Evolutionary conservation across 2,329 filamentous ascomycete genomes (phyloP).

Genomic region (Phyllosticta citribraziliensis): DNA sequence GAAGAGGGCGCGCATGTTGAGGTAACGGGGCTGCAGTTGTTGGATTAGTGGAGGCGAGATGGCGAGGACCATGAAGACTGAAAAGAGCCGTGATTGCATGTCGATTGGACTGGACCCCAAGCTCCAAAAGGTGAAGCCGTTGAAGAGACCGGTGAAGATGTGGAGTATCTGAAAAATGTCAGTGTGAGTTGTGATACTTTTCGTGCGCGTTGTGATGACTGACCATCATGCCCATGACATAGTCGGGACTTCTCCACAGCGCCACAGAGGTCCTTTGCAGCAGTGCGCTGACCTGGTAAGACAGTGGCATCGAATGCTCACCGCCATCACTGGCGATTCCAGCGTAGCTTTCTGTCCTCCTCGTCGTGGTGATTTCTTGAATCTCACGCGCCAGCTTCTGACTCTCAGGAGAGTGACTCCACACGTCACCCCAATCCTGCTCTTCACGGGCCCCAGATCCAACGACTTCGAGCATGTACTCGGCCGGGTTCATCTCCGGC

Average conservation of each 20-base stretch:
- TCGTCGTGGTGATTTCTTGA: conserved; percentile 28
- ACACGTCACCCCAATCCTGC: conserved; percentile 37
- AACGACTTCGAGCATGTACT: conserved; percentile 41
- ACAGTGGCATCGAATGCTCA: conserved; percentile 35
- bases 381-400: conserved; percentile 30
- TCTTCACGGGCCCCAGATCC: conserved; percentile 35
- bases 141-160: conserved; percentile 41
- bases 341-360: conserved; percentile 23
- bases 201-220: not conserved
- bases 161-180: conserved; percentile 32
- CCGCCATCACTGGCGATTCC: conserved; percentile 31
- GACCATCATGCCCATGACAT: conserved; percentile 52
- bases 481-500: conserved; percentile 44
- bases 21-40: conserved; percentile 64
- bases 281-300: conserved; percentile 32
- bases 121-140: conserved; percentile 41
- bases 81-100: conserved; percentile 56
- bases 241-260: conserved; percentile 57
- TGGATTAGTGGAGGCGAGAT: conserved; percentile 67
- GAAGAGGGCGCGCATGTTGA: conserved; percentile 58
- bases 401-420: conserved; percentile 32
- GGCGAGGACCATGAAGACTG: conserved; percentile 66
- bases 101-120: conserved; percentile 32
- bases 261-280: conserved; percentile 44
- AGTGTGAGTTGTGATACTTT: not conserved